Conservation (phyloP, 768 basidiomycete genomes). For the Panaeolus papilionaceus region DNA sequence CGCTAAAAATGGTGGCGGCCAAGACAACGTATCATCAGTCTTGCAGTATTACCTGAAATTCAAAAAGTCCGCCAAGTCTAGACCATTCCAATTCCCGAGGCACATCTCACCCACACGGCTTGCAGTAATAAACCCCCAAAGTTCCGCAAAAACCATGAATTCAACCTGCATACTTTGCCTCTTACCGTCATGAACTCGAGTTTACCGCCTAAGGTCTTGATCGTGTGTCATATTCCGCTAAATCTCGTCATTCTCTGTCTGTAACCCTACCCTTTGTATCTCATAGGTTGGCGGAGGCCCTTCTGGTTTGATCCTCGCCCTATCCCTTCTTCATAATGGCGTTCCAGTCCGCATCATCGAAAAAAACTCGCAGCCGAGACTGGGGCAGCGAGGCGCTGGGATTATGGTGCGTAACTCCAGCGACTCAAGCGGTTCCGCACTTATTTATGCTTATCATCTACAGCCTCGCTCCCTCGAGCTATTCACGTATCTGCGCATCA, state of each 20-base stretch:
- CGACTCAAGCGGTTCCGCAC: neutral
- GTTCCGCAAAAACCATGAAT: neutral
- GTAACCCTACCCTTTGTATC: neutral
- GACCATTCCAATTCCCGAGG: slow-evolving; percentile 1
- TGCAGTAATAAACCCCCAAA: neutral
- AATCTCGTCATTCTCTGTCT: neutral
- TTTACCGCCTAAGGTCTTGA: slow-evolving; percentile 29
- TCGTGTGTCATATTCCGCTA: slow-evolving; percentile 24
- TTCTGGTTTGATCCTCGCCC: slow-evolving; percentile 49
- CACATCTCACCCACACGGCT: slow-evolving; percentile 12
- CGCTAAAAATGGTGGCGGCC: slow-evolving; percentile 3
- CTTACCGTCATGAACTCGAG: slow-evolving; percentile 11
- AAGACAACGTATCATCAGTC: slow-evolving; percentile 2
- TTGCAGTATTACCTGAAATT: slow-evolving; percentile 11
- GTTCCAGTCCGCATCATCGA: slow-evolving; percentile 59
- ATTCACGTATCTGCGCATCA: slow-evolving; percentile 44
- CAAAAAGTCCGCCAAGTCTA: slow-evolving; percentile 10
- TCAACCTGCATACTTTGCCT: neutral
- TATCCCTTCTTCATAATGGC: slow-evolving; percentile 48
- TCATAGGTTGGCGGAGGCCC: slow-evolving; percentile 53
- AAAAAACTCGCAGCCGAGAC: slow-evolving; percentile 41
- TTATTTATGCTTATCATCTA: slow-evolving; percentile 12
- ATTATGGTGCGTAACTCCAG: slow-evolving; percentile 39
- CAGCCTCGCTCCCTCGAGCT: slow-evolving; percentile 54
- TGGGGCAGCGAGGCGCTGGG: slow-evolving; percentile 45